A percentile compares a stretch with the other conserved stretches of the same genome.
Conservation (phyloP, 495 filamentous ascomycete genomes). For the Hyphodiscus hymeniophilus region DNA sequence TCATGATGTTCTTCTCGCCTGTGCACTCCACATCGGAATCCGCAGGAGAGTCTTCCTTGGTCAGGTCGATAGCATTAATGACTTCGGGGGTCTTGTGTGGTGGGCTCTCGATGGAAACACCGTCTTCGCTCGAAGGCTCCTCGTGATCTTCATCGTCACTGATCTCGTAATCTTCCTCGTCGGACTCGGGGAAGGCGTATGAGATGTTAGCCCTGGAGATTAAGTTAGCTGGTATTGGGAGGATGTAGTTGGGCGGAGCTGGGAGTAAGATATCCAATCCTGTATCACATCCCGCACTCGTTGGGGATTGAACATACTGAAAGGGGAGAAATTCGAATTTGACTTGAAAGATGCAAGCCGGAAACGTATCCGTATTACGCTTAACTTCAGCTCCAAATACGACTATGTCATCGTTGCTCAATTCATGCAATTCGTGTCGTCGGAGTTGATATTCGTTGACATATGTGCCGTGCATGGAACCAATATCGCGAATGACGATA, state of each 20-base stretch:
- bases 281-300: too few species aligned
- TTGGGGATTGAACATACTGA: slow-evolving; percentile 8
- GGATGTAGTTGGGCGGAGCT: too few species aligned
- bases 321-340: slow-evolving; percentile 14
- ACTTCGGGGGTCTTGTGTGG: slow-evolving; percentile 22
- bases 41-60: slow-evolving; percentile 17
- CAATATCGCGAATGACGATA: slow-evolving; percentile 38
- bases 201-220: slow-evolving; percentile 4
- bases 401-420: slow-evolving; percentile 33
- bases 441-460: slow-evolving; percentile 28
- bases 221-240: too few species aligned
- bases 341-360: slow-evolving; percentile 26
- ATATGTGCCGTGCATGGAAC: slow-evolving; percentile 51
- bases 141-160: slow-evolving; percentile 21
- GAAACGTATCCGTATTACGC: slow-evolving; percentile 30
- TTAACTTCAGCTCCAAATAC: slow-evolving; percentile 39
- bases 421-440: slow-evolving; percentile 19
- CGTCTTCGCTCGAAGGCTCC: slow-evolving; percentile 10
- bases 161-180: slow-evolving; percentile 39
- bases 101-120: slow-evolving; percentile 10
- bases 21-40: slow-evolving; percentile 1
- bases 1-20: slow-evolving; percentile 5
- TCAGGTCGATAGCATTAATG: slow-evolving; percentile 19
- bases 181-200: slow-evolving; percentile 37
- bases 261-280: too few species aligned